A percentile compares a stretch with the other conserved stretches of the same genome.
phyloP scores from a whole-genome alignment of 139 green algal species.

The Coelastrella sp. region DNA sequence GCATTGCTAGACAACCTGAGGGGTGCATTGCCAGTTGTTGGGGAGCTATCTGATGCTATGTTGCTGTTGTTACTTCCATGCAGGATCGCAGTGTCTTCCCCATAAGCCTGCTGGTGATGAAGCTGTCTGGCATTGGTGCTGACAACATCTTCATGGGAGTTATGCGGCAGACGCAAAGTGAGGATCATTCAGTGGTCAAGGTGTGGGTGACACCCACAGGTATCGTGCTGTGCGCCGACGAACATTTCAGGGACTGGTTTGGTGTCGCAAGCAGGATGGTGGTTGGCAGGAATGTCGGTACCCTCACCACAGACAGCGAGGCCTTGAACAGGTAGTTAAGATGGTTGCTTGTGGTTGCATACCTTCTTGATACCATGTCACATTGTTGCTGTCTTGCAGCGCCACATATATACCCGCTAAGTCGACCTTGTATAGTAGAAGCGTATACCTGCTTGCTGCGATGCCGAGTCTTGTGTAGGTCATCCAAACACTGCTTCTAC shows the following conservation, averaged over 20 bases:
- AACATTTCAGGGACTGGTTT: background rate
- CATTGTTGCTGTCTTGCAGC: background rate
- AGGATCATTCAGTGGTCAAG: background rate
- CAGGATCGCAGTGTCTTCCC: conserved; percentile 28
- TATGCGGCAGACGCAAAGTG: background rate
- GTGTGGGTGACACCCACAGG: background rate
- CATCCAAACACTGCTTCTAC: too few species aligned
- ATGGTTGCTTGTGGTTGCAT: background rate
- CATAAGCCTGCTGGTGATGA: background rate
- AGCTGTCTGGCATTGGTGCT: background rate
- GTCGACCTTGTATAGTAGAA: too few species aligned
- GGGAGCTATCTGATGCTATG: background rate
- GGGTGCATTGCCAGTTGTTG: background rate
- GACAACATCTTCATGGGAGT: conserved; percentile 33
- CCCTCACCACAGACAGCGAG: conserved; percentile 30
- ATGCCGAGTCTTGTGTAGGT: too few species aligned
- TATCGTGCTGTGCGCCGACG: conserved; percentile 19
- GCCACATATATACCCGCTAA: too few species aligned
- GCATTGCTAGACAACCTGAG: background rate
- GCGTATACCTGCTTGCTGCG: too few species aligned
- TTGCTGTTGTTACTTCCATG: background rate
- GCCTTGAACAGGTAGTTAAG: background rate
- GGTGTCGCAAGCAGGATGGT: background rate
- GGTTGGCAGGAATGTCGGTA: conserved; percentile 17
- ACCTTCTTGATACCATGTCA: background rate